phyloP scores from a whole-genome alignment of 2,329 filamentous ascomycete genomes.

The Neophaeococcomyces aloes region DNA sequence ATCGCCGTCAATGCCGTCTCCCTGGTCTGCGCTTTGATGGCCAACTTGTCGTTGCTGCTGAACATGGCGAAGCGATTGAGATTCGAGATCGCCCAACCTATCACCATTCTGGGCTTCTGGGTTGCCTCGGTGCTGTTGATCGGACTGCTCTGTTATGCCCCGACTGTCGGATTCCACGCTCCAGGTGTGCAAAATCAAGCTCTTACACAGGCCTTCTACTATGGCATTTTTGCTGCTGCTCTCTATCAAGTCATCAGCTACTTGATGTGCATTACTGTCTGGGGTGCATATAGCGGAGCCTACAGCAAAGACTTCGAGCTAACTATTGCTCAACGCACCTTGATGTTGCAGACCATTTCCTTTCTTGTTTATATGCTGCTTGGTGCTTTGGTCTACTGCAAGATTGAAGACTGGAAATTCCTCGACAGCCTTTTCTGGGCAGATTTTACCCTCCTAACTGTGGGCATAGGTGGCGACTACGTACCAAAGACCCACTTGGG shows the following conservation, averaged over 20 bases:
- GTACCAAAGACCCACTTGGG: slow-evolving; percentile 41
- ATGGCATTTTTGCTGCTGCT: slow-evolving; percentile 47
- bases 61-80: slow-evolving; percentile 49
- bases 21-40: slow-evolving; percentile 42
- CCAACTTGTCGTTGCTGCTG: slow-evolving; percentile 45
- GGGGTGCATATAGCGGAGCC: slow-evolving; percentile 43
- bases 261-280: slow-evolving; percentile 46
- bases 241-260: slow-evolving; percentile 47
- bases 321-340: slow-evolving; percentile 45
- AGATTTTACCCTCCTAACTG: slow-evolving; percentile 46
- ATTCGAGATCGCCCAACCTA: slow-evolving; percentile 48
- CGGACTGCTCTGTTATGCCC: slow-evolving; percentile 39
- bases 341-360: slow-evolving; percentile 36
- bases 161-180: slow-evolving; percentile 27
- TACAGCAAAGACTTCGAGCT: slow-evolving; percentile 48
- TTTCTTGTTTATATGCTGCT: slow-evolving; percentile 32
- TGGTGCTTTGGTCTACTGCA: slow-evolving; percentile 30
- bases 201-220: slow-evolving; percentile 49
- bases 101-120: slow-evolving; percentile 51
- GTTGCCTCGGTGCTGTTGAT: slow-evolving; percentile 45
- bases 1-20: slow-evolving; percentile 47
- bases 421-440: slow-evolving; percentile 47
- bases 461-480: slow-evolving; percentile 42
- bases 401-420: slow-evolving; percentile 43
- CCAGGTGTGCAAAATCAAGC: slow-evolving; percentile 34